Percentiles rank a stretch among this genome's conserved stretches.
These are phyloP conservation scores for Schizophyllum amplum DNA, from an alignment of 1,284 basidiomycete genomes.

Conservation along the genomic window DNA sequence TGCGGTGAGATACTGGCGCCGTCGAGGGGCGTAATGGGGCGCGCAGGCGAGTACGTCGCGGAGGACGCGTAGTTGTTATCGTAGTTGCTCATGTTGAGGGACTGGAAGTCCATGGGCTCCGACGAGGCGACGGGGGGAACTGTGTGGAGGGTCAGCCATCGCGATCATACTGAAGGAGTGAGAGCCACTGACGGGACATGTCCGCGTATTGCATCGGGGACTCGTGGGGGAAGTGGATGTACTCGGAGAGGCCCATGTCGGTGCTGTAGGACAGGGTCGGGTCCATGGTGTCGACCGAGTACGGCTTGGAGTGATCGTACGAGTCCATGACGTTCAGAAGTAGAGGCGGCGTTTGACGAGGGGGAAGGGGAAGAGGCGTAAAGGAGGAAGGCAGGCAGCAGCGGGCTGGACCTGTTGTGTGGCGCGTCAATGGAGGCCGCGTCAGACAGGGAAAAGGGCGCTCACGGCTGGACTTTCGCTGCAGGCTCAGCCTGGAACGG, in stretches of 20 bases:
- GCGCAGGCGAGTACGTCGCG: slow-evolving; percentile 37
- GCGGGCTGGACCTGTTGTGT: slow-evolving; percentile 10
- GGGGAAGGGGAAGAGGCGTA: slow-evolving; percentile 16
- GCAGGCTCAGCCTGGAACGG: slow-evolving; percentile 17
- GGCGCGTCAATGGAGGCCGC: no score
- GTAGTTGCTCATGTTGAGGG: slow-evolving; percentile 62
- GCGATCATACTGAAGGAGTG: background rate
- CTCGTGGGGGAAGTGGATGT: slow-evolving; percentile 37
- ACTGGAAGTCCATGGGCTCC: slow-evolving; percentile 36
- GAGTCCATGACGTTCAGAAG: slow-evolving; percentile 30
- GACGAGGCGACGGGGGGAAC: slow-evolving; percentile 10
- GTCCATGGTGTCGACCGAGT: slow-evolving; percentile 43
- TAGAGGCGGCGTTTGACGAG: slow-evolving; percentile 24
- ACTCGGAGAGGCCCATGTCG: slow-evolving; percentile 33
- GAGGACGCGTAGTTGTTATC: slow-evolving; percentile 41
- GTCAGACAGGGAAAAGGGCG: no score
- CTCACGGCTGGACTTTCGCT: no score
- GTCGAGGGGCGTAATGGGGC: slow-evolving; percentile 61
- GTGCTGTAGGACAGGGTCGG: slow-evolving; percentile 50
- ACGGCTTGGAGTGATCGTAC: slow-evolving; percentile 31
- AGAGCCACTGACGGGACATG: slow-evolving; percentile 33
- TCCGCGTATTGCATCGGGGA: slow-evolving; percentile 32
- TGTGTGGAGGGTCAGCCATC: slow-evolving; percentile 3
- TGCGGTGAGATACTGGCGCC: slow-evolving; percentile 58
- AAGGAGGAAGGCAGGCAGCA: slow-evolving; percentile 17